Base-by-base conservation (phyloP, 1,139 yeast species). In the Candida sanyaensis region DNA sequence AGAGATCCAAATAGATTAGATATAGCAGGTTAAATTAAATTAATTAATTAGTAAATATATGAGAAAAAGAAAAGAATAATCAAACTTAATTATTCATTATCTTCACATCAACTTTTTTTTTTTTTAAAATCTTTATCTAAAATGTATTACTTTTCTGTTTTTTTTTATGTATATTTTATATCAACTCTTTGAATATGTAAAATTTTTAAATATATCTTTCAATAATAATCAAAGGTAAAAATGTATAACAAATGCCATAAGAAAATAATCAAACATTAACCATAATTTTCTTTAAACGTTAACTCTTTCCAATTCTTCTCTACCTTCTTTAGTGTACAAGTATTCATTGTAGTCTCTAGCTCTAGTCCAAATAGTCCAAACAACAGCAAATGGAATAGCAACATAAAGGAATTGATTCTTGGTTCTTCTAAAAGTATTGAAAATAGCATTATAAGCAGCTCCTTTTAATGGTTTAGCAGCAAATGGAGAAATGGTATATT, bases 281-380 rank as follows among this genome's bases (percentile, higher is more conserved):
- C 36, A 42, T 28, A 38, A 12, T 37, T n/a, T 27, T 28, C 38
- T 47, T 70, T 77, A 84, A 62, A 80, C 89, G 68, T 85, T 85
- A 61, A 84, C 92, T 71, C 83, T 85, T 71, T 81, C 92, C 69
- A 91, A 81, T 67, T 90, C 96, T 77, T 86, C 93, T 78, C 93
- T 90, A 69, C 99, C 99, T 56, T 88, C 98, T 81, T 93, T 93
- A 74, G 98, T 91, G 82, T 93, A 93, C 71, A 93, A 83, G 83
- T 79, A 92, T 68, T 86, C 93, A 73, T 93, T 93, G 82, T 91
- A 90, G 66, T 87, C 90, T 77, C 91, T 84, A 59, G 96, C 95
- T 65, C 79, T 72, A 55, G 83, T 83, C 96, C 97, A 91, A 75
- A 92, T 72, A 71, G 82, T 85, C 88, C 93, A 91, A 65, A 89